Base-by-base conservation (phyloP, 1,139 yeast genomes). In the Blastobotrys ciferrii region DNA sequence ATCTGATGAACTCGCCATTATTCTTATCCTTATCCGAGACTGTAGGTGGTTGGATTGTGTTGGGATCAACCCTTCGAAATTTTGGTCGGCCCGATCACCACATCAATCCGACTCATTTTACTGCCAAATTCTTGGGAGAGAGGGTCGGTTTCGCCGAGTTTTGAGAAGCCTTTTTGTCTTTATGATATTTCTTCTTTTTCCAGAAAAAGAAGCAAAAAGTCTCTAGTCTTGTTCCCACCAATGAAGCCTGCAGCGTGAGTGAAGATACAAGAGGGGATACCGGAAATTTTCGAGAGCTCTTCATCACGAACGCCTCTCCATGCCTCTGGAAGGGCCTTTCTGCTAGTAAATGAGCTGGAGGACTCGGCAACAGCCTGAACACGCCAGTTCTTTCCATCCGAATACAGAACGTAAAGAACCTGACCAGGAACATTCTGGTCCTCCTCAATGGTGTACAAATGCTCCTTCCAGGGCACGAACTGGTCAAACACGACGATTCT, bases 161-260 rank as follows among this genome's bases (percentile, higher is more conserved):
- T n/a, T n/a, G n/a, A n/a, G n/a, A n/a, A n/a, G n/a, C n/a, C n/a
- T n/a, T n/a, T n/a, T n/a, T n/a, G n/a, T n/a, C n/a, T n/a, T n/a
- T n/a, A n/a, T n/a, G n/a, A n/a, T n/a, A n/a, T n/a, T n/a, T n/a
- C n/a, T n/a, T n/a, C n/a, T n/a, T n/a, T n/a, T n/a, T n/a, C n/a
- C n/a, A n/a, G n/a, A n/a, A n/a, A n/a, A n/a, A n/a, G n/a, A n/a
- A n/a, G n/a, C n/a, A n/a, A n/a, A n/a, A n/a, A n/a, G n/a, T 88
- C 97, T 58, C 76, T 72, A 30, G 95, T 76, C 63, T 82, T 76
- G 53, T 94, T 88, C 46, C 99, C 99, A 32, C 98, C 98, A 64
- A 92, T 92, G 70, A 92, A 92, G 0, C 99, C 98, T 42, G 96
- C 87, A 40, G 98, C 97, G 61, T 92, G 99, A 49, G 94, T 81